Conservation (phyloP, 202 grass and related monocot species). For the Zizania palustris region DNA sequence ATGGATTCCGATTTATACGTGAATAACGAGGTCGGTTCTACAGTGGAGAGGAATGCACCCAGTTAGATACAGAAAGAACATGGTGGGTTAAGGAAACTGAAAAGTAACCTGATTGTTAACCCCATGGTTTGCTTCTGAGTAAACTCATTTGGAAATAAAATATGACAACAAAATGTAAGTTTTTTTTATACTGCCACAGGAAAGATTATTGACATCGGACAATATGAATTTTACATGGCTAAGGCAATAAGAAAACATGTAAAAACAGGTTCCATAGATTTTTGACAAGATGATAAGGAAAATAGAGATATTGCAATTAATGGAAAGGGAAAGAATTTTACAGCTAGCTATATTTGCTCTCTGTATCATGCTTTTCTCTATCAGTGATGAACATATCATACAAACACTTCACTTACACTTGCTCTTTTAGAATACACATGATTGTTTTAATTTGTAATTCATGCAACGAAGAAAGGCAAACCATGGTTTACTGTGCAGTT, state of each 20-base stretch:
- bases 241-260: too few relatives aligned
- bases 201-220: too few relatives aligned
- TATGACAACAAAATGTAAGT: too few relatives aligned
- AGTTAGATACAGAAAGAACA: not conserved
- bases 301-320: too few relatives aligned
- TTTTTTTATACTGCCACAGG: too few relatives aligned
- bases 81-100: not conserved
- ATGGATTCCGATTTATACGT: constrained; percentile 26
- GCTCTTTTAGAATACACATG: not conserved
- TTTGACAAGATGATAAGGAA: too few relatives aligned
- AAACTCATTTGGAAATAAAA: too few relatives aligned
- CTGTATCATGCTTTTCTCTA: not conserved
- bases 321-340: too few relatives aligned
- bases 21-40: not conserved
- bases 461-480: not conserved
- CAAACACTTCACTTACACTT: not conserved
- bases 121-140: too few relatives aligned
- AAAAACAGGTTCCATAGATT: too few relatives aligned
- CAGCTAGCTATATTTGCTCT: not conserved
- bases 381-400: not conserved
- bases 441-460: not conserved
- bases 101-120: not conserved
- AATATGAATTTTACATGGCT: too few relatives aligned
- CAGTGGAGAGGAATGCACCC: not conserved
- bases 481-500: not conserved